Conservation (phyloP, 345 rosid species). For the Eucalyptus fibrosa region DNA sequence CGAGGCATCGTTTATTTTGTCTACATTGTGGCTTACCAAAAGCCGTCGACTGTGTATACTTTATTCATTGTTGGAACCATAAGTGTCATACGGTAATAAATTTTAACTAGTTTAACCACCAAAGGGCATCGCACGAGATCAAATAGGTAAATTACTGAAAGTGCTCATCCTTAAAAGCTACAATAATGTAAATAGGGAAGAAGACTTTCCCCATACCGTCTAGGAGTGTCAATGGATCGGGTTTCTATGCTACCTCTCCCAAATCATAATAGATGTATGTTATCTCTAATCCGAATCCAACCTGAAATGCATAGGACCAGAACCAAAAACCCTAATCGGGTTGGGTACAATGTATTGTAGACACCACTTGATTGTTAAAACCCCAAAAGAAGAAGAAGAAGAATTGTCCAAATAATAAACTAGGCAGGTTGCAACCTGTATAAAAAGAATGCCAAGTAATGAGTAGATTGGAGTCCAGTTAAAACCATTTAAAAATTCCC, state of each 20-base stretch:
- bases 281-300: no score
- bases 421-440: not conserved
- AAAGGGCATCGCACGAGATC: not conserved
- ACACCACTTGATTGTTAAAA: no score
- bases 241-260: no score
- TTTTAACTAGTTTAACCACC: not conserved
- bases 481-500: not conserved
- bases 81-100: not conserved
- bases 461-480: accelerated
- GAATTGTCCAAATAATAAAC: not conserved
- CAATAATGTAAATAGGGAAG: no score
- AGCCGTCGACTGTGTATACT: not conserved
- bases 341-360: accelerated
- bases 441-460: not conserved
- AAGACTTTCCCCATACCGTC: accelerated
- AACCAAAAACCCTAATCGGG: no score
- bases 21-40: not conserved
- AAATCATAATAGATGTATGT: no score
- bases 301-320: no score
- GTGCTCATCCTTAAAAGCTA: not conserved
- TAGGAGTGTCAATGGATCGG: no score
- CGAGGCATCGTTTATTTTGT: not conserved
- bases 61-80: not conserved
- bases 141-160: not conserved
- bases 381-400: no score